Base-by-base conservation (phyloP, 768 basidiomycete species). In the Kwoniella sp. region DNA sequence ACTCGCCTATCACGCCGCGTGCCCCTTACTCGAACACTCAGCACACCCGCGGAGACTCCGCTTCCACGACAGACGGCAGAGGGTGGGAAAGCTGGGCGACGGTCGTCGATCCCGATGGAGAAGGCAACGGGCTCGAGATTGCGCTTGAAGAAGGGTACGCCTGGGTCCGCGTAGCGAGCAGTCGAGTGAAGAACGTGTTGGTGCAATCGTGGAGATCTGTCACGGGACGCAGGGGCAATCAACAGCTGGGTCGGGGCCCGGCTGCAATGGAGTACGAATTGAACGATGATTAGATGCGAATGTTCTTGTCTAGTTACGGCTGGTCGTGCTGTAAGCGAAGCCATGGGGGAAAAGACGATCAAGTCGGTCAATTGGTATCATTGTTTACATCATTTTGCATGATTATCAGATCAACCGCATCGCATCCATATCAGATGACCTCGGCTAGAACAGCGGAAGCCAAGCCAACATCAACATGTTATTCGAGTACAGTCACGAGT, bases 101-200 rank as follows among this genome's bases (percentile, higher is more conserved):
- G 22, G 51, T 51, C 20, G 64, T 65, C 22, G 72, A 66, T 48
- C 65, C 53, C 8, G 66, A 55, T 13, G 48, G 61, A 13, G 28
- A 22, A 9, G 52, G 67, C 5, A 57, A 68, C n/a, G 73, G 73
- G 25, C 52, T 78, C 22, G 76, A 78, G 52, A 72, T 69, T 50
- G 71, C 63, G 4, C 55, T 78, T 5, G 73, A 73, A 48, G 74
- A 72, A 56, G 76, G 65, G 8, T 68, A 67, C 45, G 62, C 63
- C 23, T 78, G 76, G 76, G 34, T 71, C 0, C 50, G 51, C 23
- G 51, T 48, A n/a, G 31, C 34, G 4, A 56, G 55, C 13, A 58
- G 37, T 26, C 48, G 68, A 31, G 48, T 54, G 3, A 57, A 50
- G 47, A 63, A 63, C 28, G 41, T 57, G 37, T 13, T 22, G 12